Base-by-base conservation (phyloP, 2,329 filamentous ascomycete genomes). In the Plectosphaerella plurivora region DNA sequence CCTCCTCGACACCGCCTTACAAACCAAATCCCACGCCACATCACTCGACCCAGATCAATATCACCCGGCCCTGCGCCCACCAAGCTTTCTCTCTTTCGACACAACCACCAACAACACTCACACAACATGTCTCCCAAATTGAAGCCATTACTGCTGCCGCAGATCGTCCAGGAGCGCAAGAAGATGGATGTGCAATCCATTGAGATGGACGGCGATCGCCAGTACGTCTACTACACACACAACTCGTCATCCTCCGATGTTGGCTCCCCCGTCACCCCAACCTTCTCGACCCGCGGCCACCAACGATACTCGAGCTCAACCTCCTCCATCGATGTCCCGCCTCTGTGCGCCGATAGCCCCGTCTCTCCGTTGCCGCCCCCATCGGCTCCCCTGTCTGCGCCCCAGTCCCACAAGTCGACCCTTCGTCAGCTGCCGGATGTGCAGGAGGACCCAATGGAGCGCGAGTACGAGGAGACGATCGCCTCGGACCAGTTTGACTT, bases 381-480 rank as follows among this genome's bases (percentile, higher is more conserved):
- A 37, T 28, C 28, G 48, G 22, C 46, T 41, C 25, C 51, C 47
- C 41, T 53, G 44, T 53, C 42, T 46, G 46, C 36, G 39, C 53
- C 51, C 22, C 52, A 51, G 12, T 51, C 71, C 72, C 56, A 63
- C 50, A 82, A 84, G 58, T 73, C 81, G 0, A 76, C 78, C 61
- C 89, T 89, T 70, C 79, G 82, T 55, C 79, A 78, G 50, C 76
- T 97, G 56, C 88, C 90, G 15, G 89, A 94, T 62, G 88, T 97
- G 18, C 82, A 91, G 63, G 92, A 97, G 68, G 91, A 96, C 63
- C 85, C 88, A 2, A 71, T 84, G 42, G 88, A 92, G 66, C 81
- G 79, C 51, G 88, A 88, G 20, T 81, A 85, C 25, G 77, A 79
- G 50, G 74, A 76, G 48, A 71, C 78, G 54, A 74, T 77, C 53